Base-by-base conservation (phyloP, 129 eudicot species). In the Centrapalus pauciflorus region DNA sequence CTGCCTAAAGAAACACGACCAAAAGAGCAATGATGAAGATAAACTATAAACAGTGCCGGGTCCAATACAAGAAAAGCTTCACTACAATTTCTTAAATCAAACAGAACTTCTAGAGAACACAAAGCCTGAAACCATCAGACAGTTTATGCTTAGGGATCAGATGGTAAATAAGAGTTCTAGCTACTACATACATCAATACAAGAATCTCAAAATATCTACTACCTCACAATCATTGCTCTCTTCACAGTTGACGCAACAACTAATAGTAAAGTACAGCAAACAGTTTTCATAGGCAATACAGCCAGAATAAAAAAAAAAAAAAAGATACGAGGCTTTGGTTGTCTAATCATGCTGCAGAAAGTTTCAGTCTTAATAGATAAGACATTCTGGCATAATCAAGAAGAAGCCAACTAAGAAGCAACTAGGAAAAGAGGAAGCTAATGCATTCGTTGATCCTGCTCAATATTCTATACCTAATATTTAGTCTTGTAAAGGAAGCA, bases 1-100 rank as follows among this genome's bases (percentile, higher is more conserved):
- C 92, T 82, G 98, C 87, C 98, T 93, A 26, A 59, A 41, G 33
- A 60, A 71, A 48, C 23, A 71, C 19, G 46, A 16, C 66, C 56
- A 65, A 7, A 58, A 21, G 40, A 35, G n/a, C 38, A 50, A 29
- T 29, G 37, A 70, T 19, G 69, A 49, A 35, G 20, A 59, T 43
- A 50, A 13, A 54, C 69, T 19, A 54, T 41, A n/a, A 27, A 34
- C 21, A 16, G 28, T 8, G 48, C 27, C 41, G 45, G 32, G 25
- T 33, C 52, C 20, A 73, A 54, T 48, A 51, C 56, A 29, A 48
- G 45, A 30, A 25, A 51, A 40, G 51, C 71, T 71, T 63, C 33
- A 38, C 23, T 17, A 59, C 5, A 30, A 16, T 52, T 51, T 52
- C 21, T 8, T 56, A 29, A 32, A 61, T 9, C 19, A 30, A 32